A percentile compares a stretch with the other conserved stretches of the same genome.
Conservation (phyloP, 2,329 filamentous ascomycete species). For the Elsinoe australis region DNA sequence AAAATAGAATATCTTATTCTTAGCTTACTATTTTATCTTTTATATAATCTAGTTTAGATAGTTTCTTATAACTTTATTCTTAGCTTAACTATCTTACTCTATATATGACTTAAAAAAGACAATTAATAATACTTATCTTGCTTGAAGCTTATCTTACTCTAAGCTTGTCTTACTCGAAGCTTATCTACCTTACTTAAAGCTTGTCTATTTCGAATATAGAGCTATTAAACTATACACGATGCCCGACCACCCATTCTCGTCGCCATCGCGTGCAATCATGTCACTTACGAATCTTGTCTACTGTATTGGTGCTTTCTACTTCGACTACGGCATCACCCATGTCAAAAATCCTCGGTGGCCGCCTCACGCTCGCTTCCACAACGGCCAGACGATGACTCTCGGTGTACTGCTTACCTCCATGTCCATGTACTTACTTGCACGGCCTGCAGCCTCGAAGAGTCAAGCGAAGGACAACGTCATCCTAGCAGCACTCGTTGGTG, state of each 20-base stretch:
- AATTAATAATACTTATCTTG: too few relatives aligned
- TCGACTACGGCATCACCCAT: constrained; percentile 15
- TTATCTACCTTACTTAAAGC: too few relatives aligned
- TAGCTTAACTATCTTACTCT: too few relatives aligned
- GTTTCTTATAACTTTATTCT: too few relatives aligned
- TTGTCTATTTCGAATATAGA: too few relatives aligned
- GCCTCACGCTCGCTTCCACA: constrained; percentile 37
- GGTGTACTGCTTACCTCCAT: constrained; percentile 35
- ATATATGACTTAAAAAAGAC: too few relatives aligned
- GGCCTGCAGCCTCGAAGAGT: neutral
- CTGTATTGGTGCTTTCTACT: neutral
- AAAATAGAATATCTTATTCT: too few relatives aligned
- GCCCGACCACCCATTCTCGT: neutral
- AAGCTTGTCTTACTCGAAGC: too few relatives aligned
- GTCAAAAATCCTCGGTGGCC: constrained; percentile 8
- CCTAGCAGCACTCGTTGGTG: constrained; percentile 23
- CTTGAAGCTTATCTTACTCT: too few relatives aligned
- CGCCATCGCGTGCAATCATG: neutral
- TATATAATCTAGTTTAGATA: too few relatives aligned
- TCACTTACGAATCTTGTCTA: neutral
- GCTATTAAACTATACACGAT: too few relatives aligned
- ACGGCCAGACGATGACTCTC: constrained; percentile 46
- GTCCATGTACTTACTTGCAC: constrained; percentile 30
- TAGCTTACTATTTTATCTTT: too few relatives aligned
- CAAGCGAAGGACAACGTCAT: neutral